Base-by-base conservation (phyloP, 192 early-diverging fungal species). In the Gamsiella multidivaricata region DNA sequence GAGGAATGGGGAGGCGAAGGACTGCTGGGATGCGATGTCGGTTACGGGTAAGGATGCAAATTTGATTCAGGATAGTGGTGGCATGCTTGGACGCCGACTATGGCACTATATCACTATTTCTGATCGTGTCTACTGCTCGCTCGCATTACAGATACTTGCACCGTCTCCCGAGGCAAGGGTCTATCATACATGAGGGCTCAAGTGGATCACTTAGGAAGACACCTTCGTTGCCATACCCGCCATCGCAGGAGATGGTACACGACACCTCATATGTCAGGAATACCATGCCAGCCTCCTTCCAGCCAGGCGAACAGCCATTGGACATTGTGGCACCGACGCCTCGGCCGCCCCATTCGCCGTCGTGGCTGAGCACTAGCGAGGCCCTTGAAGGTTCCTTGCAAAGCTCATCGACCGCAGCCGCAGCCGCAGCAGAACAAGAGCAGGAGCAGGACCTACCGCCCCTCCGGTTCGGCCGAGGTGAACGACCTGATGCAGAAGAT, bases 1-100 rank as follows among this genome's bases (percentile, higher is more conserved):
- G 80, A 81, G 39, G 87, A 85, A 55, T 93, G 91, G 91, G 91
- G 90, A 33, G 91, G 91, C 20, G 74, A 82, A 58, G 91, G 90
- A 11, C 78, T 84, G 18, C 64, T 93, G 15, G 91, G 91, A 25
- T 93, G 91, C 62, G 90, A 91, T 61, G 86, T 92, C 23, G 91
- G 89, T 6, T 92, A 91, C 72, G 91, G 91, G 61, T 84, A 86
- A 54, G 42, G 17, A n/a, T 22, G 23, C 51, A 23, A 29, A 2
- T 2, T 47, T 15, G 41, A n/a, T n/a, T n/a, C n/a, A n/a, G n/a
- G n/a, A n/a, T 12, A 51, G 28, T 26, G 28, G 9, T 52, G 26
- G 28, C 5, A 7, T 26, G 14, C 28, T 3, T 25, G 23, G 3
- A 22, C 14, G 23, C 10, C 22, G 12, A 14, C 6, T 50, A 12